Conservation (phyloP, 1,284 basidiomycete genomes). For the Cryptococcus sp. region DNA sequence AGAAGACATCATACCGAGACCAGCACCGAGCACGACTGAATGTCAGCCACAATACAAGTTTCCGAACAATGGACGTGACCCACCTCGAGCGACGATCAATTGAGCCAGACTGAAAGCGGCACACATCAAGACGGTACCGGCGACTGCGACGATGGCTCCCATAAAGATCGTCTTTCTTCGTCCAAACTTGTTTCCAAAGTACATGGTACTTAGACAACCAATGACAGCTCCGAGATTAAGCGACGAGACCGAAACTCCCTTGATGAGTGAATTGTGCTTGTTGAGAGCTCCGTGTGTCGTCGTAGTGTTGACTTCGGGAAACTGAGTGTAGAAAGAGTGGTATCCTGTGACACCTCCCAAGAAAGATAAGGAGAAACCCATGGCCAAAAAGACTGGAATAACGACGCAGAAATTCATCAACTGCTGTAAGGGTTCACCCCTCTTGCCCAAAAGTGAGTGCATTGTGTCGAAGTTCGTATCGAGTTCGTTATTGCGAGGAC, state of each 20-base stretch:
- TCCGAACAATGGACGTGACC: conserved; percentile 28
- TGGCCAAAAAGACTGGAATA: conserved; percentile 26
- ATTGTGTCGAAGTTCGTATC: no score
- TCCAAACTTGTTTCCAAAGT: conserved; percentile 42
- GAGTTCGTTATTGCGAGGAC: no score
- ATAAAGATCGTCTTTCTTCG: conserved; percentile 29
- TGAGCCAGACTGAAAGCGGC: conserved; percentile 36
- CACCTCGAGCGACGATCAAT: conserved; percentile 45
- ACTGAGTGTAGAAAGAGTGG: conserved; percentile 20
- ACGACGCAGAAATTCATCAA: conserved; percentile 29
- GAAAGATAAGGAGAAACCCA: conserved; percentile 27
- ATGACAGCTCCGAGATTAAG: conserved; percentile 44
- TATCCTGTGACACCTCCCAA: conserved; percentile 23
- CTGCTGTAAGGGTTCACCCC: conserved; percentile 12
- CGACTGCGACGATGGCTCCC: conserved; percentile 35
- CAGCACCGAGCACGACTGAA: conserved; percentile 24
- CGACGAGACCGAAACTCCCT: conserved; percentile 33
- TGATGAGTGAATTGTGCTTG: conserved; percentile 29
- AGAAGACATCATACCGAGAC: conserved; percentile 42
- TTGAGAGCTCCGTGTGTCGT: conserved; percentile 21
- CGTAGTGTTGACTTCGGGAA: conserved; percentile 19
- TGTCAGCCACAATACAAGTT: conserved; percentile 3
- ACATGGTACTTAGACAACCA: conserved; percentile 40
- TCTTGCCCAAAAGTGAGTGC: conserved; percentile 1
- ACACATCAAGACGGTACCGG: conserved; percentile 44